Conservation (phyloP, 2,329 filamentous ascomycete genomes). For the Dothistroma septosporum region DNA sequence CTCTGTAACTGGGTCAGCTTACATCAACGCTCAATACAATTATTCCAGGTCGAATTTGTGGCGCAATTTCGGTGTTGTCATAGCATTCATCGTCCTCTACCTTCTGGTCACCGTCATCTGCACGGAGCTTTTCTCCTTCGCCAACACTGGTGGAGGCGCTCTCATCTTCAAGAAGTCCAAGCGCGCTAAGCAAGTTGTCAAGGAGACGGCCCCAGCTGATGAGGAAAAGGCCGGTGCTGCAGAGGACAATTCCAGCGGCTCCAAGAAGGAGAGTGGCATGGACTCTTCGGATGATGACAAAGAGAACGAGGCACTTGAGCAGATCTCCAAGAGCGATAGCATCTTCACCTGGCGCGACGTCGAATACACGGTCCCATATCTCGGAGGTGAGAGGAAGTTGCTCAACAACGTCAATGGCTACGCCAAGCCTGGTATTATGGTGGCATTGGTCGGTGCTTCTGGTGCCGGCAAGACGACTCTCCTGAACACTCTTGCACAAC, state of each 20-base stretch:
- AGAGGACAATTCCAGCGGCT: conserved; percentile 33
- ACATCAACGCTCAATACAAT: conserved; percentile 53
- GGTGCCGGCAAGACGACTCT: conserved; percentile 82
- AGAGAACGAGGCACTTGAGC: conserved; percentile 42
- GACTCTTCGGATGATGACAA: conserved; percentile 30
- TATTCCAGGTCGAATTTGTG: conserved; percentile 58
- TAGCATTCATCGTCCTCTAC: conserved; percentile 72
- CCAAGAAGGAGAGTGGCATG: conserved; percentile 28
- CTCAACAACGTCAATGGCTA: conserved; percentile 70
- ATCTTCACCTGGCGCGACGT: conserved; percentile 70
- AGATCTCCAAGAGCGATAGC: conserved; percentile 55
- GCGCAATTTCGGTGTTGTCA: conserved; percentile 73
- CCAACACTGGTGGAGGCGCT: conserved; percentile 60
- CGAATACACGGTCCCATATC: conserved; percentile 68
- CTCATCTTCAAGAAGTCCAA: conserved; percentile 68
- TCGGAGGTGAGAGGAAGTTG: conserved; percentile 58
- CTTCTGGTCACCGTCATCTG: conserved; percentile 66
- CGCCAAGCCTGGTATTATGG: conserved; percentile 73
- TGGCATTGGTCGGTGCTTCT: conserved; percentile 75
- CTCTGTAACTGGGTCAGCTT: conserved; percentile 52
- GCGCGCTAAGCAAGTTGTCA: conserved; percentile 52
- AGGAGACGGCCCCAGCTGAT: conserved; percentile 47
- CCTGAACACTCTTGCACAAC: conserved; percentile 71
- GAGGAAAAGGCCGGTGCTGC: conserved; percentile 52
- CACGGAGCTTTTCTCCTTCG: conserved; percentile 64